A percentile compares a stretch with the other conserved stretches of the same genome.
Conservation (phyloP, 345 rosid genomes). For the Hevea brasiliensis region DNA sequence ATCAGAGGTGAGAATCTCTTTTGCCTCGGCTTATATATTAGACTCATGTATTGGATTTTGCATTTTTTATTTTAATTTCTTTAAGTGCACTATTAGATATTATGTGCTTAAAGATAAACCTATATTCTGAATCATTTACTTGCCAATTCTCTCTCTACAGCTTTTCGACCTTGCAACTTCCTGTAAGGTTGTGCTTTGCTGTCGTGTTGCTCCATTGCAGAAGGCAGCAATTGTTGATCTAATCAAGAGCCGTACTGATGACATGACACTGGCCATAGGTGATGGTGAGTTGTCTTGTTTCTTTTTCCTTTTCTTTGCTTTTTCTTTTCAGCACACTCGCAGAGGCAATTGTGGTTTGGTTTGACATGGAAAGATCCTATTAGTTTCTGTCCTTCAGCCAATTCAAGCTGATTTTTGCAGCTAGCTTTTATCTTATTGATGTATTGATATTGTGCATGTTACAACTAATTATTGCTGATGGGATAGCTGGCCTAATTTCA, state of each 20-base stretch:
- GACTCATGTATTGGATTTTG: neutral
- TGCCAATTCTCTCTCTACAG: constrained; percentile 38
- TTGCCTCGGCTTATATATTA: neutral
- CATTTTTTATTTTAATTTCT: neutral
- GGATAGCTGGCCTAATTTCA: neutral
- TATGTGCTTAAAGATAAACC: neutral
- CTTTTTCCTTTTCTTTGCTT: neutral
- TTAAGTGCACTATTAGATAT: neutral
- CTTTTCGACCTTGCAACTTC: constrained; percentile 73
- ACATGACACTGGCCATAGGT: constrained; percentile 84
- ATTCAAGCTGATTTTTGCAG: neutral
- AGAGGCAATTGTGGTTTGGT: neutral
- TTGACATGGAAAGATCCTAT: neutral
- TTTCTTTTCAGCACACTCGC: neutral
- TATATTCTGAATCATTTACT: neutral
- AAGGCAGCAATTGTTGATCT: constrained; percentile 84
- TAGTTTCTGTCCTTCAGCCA: neutral
- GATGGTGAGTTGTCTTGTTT: constrained; percentile 55
- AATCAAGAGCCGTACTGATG: constrained; percentile 70
- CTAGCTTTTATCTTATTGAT: neutral
- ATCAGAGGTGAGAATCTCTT: constrained; percentile 45
- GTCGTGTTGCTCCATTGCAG: constrained; percentile 87
- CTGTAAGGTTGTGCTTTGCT: constrained; percentile 75
- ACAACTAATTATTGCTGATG: neutral
- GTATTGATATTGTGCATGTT: neutral